Evolutionary conservation across 2,329 filamentous ascomycete genomes (phyloP).

Genomic region (Botrytis aclada): DNA sequence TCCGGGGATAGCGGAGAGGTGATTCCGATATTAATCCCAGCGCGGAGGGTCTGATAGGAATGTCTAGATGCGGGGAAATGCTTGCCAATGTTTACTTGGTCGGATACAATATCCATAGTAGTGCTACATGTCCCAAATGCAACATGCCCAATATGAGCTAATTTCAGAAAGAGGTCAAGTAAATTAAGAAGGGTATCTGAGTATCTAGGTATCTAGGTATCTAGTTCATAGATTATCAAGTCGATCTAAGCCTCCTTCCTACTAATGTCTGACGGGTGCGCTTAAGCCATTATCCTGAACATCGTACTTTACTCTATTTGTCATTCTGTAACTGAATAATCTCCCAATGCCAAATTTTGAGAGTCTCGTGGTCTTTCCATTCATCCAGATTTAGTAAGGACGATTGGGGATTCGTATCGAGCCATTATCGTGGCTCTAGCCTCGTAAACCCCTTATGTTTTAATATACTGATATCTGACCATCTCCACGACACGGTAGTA

Average conservation of each 20-base stretch:
- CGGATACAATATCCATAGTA: not conserved
- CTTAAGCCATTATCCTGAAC: not conserved
- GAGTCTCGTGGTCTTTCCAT: slow-evolving; percentile 1
- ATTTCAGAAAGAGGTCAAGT: not conserved
- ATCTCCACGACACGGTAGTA: not conserved
- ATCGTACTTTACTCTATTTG: not conserved
- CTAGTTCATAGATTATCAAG: not conserved
- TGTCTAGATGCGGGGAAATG: slow-evolving; percentile 16
- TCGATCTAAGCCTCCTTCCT: not conserved
- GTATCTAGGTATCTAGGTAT: not conserved
- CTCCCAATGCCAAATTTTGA: not conserved
- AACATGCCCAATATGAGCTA: not conserved
- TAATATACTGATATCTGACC: not conserved
- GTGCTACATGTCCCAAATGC: not conserved
- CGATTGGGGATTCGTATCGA: not conserved
- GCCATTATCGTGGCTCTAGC: not conserved
- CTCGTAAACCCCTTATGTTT: not conserved
- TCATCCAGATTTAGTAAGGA: not conserved
- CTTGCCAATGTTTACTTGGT: not conserved
- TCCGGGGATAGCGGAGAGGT: slow-evolving; percentile 9
- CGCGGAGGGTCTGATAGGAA: not conserved
- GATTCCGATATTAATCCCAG: slow-evolving; percentile 4
- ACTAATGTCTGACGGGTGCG: not conserved
- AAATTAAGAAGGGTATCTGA: not conserved
- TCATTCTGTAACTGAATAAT: not conserved